phyloP scores from a whole-genome alignment of 2,329 filamentous ascomycete genomes.

The Penicillium sp. region DNA sequence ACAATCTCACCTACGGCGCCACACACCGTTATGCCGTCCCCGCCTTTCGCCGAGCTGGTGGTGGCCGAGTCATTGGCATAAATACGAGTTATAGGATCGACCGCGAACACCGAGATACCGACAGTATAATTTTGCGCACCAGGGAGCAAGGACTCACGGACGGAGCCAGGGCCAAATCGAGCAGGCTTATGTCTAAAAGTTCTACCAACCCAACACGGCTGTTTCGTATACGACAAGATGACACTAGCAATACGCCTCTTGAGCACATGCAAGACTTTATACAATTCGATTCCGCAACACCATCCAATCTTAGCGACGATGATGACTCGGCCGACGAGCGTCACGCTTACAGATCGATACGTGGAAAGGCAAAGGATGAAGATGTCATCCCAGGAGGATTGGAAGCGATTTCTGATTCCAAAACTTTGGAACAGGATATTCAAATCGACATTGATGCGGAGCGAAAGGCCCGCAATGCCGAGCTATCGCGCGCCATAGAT shows the following conservation, averaged over 20 bases:
- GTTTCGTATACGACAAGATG: slow-evolving; percentile 26
- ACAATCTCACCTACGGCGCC: slow-evolving; percentile 69
- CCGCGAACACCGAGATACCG: slow-evolving; percentile 50
- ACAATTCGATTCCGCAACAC: slow-evolving; percentile 22
- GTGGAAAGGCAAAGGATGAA: slow-evolving; percentile 55
- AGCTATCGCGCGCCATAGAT: slow-evolving; percentile 61
- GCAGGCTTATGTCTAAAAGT: slow-evolving; percentile 30
- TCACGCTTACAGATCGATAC: slow-evolving; percentile 62
- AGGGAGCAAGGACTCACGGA: slow-evolving; percentile 30
- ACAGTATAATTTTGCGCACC: slow-evolving; percentile 11
- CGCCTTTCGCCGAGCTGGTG: slow-evolving; percentile 63
- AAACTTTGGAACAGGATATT: slow-evolving; percentile 38
- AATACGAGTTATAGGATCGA: slow-evolving; percentile 60
- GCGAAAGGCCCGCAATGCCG: slow-evolving; percentile 42
- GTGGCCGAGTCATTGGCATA: slow-evolving; percentile 67
- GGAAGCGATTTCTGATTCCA: slow-evolving; percentile 48
- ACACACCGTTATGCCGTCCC: slow-evolving; percentile 70
- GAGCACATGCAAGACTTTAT: slow-evolving; percentile 33
- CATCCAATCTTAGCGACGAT: slow-evolving; percentile 15
- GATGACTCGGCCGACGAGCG: slow-evolving; percentile 47
- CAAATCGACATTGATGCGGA: slow-evolving; percentile 43
- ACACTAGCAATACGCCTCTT: slow-evolving; percentile 13
- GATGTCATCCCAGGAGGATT: slow-evolving; percentile 45
- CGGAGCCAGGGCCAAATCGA: slow-evolving; percentile 38
- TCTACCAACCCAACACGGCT: slow-evolving; percentile 19